A percentile compares a stretch with the other conserved stretches of the same genome.
phyloP scores from a whole-genome alignment of 306 rosid species.

The Betula pendula region DNA sequence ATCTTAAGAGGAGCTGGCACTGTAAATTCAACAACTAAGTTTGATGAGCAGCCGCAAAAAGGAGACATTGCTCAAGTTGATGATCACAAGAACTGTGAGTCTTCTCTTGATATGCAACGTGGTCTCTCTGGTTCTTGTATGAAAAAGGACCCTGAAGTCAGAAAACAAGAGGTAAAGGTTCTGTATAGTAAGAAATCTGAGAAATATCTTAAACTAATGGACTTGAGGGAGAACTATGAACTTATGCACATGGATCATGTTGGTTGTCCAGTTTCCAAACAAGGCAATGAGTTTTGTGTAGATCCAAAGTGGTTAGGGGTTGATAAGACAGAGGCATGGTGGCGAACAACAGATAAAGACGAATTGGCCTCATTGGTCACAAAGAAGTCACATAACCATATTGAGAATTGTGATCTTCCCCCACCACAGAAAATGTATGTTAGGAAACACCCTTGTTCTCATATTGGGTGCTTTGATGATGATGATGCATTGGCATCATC shows the following conservation, averaged over 20 bases:
- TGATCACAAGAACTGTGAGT: conserved; percentile 23
- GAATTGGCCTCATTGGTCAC: conserved; percentile 67
- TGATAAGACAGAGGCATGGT: conserved; percentile 66
- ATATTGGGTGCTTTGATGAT: conserved; percentile 14
- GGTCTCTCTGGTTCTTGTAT: conserved; percentile 16
- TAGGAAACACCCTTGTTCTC: conserved; percentile 43
- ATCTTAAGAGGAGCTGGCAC: conserved; percentile 37
- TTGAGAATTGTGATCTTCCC: conserved; percentile 93
- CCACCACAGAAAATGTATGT: conserved; percentile 70
- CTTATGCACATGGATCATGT: conserved; percentile 36
- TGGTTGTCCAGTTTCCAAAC: conserved; percentile 44
- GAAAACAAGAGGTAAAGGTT: conserved; percentile 31
- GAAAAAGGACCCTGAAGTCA: conserved; percentile 28
- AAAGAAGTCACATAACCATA: conserved; percentile 47
- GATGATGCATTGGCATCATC: conserved; percentile 33
- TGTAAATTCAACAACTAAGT: conserved; percentile 26
- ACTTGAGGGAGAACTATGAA: conserved; percentile 30
- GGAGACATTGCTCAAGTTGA: conserved; percentile 23
- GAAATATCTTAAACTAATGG: conserved; percentile 29
- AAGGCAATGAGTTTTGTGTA: conserved; percentile 38
- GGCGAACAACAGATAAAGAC: conserved; percentile 65
- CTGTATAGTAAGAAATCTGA: conserved; percentile 26
- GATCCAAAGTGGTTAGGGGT: conserved; percentile 61
- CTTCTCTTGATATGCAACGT: conserved; percentile 24
- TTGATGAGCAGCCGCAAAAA: conserved; percentile 14